Evolutionary conservation across 352 stramenopile species (phyloP).

Genomic region (Saprolegnia diclina): DNA sequence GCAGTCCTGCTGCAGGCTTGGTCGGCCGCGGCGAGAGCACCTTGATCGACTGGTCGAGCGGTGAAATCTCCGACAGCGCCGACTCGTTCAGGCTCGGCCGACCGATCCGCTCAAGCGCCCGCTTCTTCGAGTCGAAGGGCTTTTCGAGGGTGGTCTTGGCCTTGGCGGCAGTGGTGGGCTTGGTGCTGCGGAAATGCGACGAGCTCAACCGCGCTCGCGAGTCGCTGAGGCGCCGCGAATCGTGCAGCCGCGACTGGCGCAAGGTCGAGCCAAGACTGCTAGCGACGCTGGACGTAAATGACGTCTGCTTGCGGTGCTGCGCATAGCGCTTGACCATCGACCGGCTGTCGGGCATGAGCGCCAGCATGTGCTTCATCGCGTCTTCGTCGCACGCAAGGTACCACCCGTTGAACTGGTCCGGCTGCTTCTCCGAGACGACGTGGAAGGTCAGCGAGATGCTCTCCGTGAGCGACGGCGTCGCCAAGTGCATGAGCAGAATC

Average conservation of each 20-base stretch:
- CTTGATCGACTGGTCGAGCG: conserved; percentile 4
- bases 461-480: neutral
- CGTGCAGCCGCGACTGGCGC: neutral
- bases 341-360: neutral
- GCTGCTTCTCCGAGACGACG: neutral
- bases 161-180: too few relatives aligned
- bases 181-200: too few relatives aligned
- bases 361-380: neutral
- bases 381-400: neutral
- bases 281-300: neutral
- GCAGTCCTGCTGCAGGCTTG: too few relatives aligned
- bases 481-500: neutral
- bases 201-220: neutral
- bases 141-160: too few relatives aligned
- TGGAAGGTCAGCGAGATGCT: neutral
- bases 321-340: neutral
- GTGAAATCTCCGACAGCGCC: neutral
- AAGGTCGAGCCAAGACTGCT: neutral
- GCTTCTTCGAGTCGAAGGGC: neutral
- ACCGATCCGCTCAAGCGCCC: neutral
- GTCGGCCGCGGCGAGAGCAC: neutral
- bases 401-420: conserved; percentile 4
- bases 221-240: neutral
- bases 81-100: neutral
- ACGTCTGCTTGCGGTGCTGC: neutral